These are phyloP conservation scores for Choiromyces venosus DNA, from an alignment of 495 filamentous ascomycete genomes.

Conservation along the genomic window DNA sequence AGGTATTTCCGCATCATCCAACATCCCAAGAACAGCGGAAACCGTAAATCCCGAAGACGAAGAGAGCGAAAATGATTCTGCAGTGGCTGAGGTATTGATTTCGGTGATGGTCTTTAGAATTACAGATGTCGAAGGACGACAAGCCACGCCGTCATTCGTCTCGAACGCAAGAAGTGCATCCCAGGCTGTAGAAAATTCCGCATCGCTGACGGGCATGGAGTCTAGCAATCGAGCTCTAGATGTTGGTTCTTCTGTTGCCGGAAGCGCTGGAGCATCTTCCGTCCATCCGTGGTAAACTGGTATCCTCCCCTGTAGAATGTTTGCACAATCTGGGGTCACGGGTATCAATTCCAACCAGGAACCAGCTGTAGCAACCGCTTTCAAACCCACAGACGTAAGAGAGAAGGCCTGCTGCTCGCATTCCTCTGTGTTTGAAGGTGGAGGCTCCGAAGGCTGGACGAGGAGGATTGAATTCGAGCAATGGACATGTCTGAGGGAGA, in stretches of 20 bases:
- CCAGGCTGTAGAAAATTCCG: conserved; percentile 50
- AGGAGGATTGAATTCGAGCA: conserved; percentile 67
- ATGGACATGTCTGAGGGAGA: conserved; percentile 63
- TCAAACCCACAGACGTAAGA: conserved; percentile 12
- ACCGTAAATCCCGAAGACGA: conserved; percentile 34
- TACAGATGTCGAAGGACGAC: conserved; percentile 47
- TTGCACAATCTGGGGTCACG: conserved; percentile 10
- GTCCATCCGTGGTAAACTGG: conserved; percentile 16
- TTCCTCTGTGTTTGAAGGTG: conserved; percentile 1
- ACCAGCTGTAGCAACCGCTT: conserved; percentile 23
- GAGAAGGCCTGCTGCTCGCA: conserved; percentile 7
- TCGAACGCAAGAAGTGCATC: conserved; percentile 51
- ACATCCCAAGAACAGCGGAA: conserved; percentile 10
- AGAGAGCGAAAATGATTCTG: conserved; percentile 46
- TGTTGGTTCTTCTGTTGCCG: background rate
- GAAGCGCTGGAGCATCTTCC: background rate
- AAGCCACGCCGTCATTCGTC: conserved; percentile 33
- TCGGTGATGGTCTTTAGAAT: conserved; percentile 50
- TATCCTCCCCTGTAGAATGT: conserved; percentile 18
- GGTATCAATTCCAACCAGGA: conserved; percentile 35
- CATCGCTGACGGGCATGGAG: conserved; percentile 48
- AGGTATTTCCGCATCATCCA: conserved; percentile 31
- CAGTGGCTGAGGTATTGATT: conserved; percentile 46
- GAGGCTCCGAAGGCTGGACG: conserved; percentile 49
- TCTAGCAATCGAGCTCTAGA: conserved; percentile 38